Evolutionary conservation across 176 grass and related monocot species (phyloP), one percentile per base, ranked within the genome.

Genomic region (Tuctoria greenei): DNA sequence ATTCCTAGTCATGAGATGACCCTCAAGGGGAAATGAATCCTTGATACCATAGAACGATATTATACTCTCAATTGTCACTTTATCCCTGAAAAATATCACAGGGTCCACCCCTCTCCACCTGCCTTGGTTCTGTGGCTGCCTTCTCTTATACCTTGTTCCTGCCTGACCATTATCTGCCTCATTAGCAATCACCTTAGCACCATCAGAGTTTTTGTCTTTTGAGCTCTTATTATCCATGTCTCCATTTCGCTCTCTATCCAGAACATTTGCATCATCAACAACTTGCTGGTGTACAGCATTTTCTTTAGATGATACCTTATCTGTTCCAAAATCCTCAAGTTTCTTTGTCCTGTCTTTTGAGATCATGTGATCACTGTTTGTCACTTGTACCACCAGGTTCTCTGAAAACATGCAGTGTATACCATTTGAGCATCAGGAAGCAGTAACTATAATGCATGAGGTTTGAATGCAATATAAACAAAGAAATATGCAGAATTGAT

Each of bases 41-140:
- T 44, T 79, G 54, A 98, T 85, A 43, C 95, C 91, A 16, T 98
- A 98, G 79, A 84, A 98, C 66, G 91, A 92, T 73, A 78, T 61
- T 90, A 98, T 95, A 65, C 89, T 92, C 56, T 67, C 84, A 31
- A 95, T 86, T 65, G 73, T 92, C 50, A 47, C 77, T 79, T 92
- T 89, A 62, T 95, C 89, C 57, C 82, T 86, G 85, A 98, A 98
- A 84, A 95, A 92, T 60, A 98, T 79, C 74, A 95, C 95, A 70
- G 95, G 95, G 82, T 98, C 91, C 81, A 98, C 81, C 61, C 95
- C 95, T 90, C 85, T 82, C 95, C 95, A 98, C 56, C 84, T 92
- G 51, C 86, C 77, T 88, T 91, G 85, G 45, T 66, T 79, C 71
- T 93, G 87, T 25, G 44, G 47, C 73, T 81, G 81, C 61, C 49